These are phyloP conservation scores for Salvia splendens DNA, from an alignment of 257 asterid species.

Conservation along the genomic window DNA sequence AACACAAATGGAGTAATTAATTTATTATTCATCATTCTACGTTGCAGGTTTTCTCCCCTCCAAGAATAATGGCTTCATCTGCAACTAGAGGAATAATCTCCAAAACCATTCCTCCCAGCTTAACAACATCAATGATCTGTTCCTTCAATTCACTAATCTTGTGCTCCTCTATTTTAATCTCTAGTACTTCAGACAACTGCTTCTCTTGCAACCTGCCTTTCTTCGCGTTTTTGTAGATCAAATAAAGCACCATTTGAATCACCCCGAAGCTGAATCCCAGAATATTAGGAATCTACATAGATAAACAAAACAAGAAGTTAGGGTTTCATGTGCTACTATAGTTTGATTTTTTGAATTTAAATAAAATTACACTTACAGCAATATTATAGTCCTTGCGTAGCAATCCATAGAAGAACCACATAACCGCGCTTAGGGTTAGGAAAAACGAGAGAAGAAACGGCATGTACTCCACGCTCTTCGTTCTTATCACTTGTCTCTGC, in stretches of 20 bases:
- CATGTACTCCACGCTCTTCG: conserved; percentile 55
- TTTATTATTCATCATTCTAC: not conserved
- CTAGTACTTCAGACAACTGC: conserved; percentile 7
- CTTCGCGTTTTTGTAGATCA: conserved; percentile 40
- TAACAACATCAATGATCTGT: conserved; percentile 49
- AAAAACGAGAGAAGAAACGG: conserved; percentile 50
- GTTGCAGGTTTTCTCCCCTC: conserved; percentile 10
- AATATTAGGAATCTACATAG: conserved; percentile 51
- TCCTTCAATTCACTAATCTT: conserved; percentile 43
- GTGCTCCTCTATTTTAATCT: conserved; percentile 23
- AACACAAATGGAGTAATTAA: too few species aligned
- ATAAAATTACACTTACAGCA: conserved; percentile 41
- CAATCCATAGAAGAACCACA: conserved; percentile 59
- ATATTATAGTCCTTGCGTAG: conserved; percentile 51
- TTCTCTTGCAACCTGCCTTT: conserved; percentile 8
- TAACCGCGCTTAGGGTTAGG: conserved; percentile 56
- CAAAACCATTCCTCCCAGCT: conserved; percentile 38
- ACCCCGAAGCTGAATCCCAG: conserved; percentile 59
- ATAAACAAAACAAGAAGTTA: not conserved
- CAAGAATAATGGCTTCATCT: conserved; percentile 9
- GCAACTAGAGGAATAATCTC: conserved; percentile 42
- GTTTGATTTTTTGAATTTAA: not conserved
- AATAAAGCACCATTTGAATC: conserved; percentile 56
- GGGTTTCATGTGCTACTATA: not conserved
- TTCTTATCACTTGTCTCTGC: conserved; percentile 58